Conservation (phyloP, 2,329 filamentous ascomycete genomes). For the Cercospora sp. region DNA sequence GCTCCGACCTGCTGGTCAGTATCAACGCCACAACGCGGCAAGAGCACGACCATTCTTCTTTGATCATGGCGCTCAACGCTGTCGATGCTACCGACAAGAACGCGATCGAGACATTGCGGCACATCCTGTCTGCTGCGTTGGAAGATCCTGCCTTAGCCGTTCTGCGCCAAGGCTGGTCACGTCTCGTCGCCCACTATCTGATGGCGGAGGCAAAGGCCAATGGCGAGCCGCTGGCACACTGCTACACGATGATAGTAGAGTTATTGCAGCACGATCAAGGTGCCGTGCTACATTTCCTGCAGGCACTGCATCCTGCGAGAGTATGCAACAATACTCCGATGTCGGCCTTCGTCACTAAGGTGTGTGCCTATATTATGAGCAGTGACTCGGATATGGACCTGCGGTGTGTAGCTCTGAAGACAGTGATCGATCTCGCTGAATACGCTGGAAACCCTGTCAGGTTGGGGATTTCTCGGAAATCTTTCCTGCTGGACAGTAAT, state of each 20-base stretch:
- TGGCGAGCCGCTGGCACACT: not conserved
- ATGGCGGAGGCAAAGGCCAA: not conserved
- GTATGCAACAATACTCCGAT: not conserved
- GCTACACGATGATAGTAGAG: conserved; percentile 3
- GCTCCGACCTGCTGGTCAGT: not conserved
- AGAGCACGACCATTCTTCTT: not conserved
- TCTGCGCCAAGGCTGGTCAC: conserved; percentile 25
- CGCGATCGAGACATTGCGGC: conserved; percentile 1
- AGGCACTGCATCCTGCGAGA: conserved; percentile 6
- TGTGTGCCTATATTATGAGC: conserved; percentile 17
- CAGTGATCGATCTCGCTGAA: not conserved
- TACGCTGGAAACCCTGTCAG: not conserved
- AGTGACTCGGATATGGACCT: conserved; percentile 13
- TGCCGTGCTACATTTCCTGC: conserved; percentile 25
- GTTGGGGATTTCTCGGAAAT: not conserved
- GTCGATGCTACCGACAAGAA: not conserved
- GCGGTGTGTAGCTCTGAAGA: conserved; percentile 19
- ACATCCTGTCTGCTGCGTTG: not conserved
- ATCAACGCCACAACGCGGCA: conserved; percentile 5
- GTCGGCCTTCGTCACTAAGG: conserved; percentile 8
- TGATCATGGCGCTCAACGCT: not conserved
- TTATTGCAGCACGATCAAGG: conserved; percentile 23
- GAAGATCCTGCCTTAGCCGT: conserved; percentile 13
- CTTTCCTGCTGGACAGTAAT: not conserved
- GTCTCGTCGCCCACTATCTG: conserved; percentile 22